A percentile compares a stretch with the other conserved stretches of the same genome.
Evolutionary conservation across 345 rosid genomes (phyloP).

Genomic region (Gossypium bickii): DNA sequence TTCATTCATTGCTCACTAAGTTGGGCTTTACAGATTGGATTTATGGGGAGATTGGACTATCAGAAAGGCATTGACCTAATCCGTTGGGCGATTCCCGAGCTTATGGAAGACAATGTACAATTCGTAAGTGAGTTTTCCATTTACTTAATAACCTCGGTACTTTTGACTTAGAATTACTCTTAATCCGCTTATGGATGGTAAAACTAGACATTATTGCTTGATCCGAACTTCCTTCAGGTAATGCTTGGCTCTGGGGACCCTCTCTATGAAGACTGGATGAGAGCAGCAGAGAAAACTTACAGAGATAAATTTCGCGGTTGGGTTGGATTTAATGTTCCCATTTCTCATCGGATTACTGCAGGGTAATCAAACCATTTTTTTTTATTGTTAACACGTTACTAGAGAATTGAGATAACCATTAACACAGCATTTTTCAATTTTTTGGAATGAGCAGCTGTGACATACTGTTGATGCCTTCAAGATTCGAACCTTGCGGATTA

Average conservation of each 20-base stretch:
- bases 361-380: slow-evolving; percentile 45
- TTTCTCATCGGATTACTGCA: slow-evolving; percentile 91
- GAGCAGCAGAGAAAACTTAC: slow-evolving; percentile 56
- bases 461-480: slow-evolving; percentile 94
- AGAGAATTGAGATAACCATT: neutral
- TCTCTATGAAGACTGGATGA: slow-evolving; percentile 85
- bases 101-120: slow-evolving; percentile 83
- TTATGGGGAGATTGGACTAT: slow-evolving; percentile 90
- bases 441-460: slow-evolving; percentile 65
- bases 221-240: slow-evolving; percentile 43
- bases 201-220: too few relatives aligned
- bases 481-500: slow-evolving; percentile 95
- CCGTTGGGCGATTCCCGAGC: slow-evolving; percentile 60
- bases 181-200: neutral
- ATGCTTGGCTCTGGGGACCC: slow-evolving; percentile 95
- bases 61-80: slow-evolving; percentile 95
- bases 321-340: slow-evolving; percentile 92
- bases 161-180: neutral
- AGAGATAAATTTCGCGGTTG: slow-evolving; percentile 85
- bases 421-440: slow-evolving; percentile 1
- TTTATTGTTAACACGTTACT: neutral
- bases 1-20: slow-evolving; percentile 18
- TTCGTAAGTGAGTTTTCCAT: slow-evolving; percentile 62
- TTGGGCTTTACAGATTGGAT: slow-evolving; percentile 64
- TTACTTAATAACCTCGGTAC: neutral